Evolutionary conservation across 192 early-diverging fungal genomes (phyloP).

Genomic region (Diversispora eburnea): DNA sequence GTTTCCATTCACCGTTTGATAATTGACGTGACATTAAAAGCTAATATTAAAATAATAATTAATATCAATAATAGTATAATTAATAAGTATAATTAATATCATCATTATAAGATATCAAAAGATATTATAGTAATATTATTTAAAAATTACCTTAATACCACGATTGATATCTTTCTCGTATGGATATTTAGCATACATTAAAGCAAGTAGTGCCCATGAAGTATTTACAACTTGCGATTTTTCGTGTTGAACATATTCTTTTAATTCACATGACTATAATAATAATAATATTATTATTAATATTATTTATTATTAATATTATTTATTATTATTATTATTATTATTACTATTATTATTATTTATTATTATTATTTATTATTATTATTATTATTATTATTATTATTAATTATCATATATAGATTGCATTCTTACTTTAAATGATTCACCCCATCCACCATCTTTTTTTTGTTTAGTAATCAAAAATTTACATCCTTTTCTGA

Average conservation of each 20-base stretch:
- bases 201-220: slow-evolving; percentile 78
- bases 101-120: not conserved
- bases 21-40: slow-evolving; percentile 85
- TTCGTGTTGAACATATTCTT: slow-evolving; percentile 59
- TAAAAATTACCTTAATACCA: slow-evolving; percentile 50
- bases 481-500: slow-evolving; percentile 85
- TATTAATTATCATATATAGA: no score
- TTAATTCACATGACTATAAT: slow-evolving; percentile 68
- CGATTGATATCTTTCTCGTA: slow-evolving; percentile 60
- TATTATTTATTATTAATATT: slow-evolving; percentile 15
- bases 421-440: slow-evolving; percentile 71
- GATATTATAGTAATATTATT: not conserved
- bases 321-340: not conserved
- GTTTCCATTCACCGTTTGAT: slow-evolving; percentile 90
- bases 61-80: not conserved
- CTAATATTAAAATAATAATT: slow-evolving; percentile 34
- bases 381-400: no score
- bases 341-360: no score
- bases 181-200: slow-evolving; percentile 89
- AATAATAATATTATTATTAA: not conserved
- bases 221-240: slow-evolving; percentile 91
- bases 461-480: slow-evolving; percentile 78
- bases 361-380: no score
- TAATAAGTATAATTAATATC: not conserved
- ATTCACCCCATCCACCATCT: slow-evolving; percentile 98